Conservation (phyloP, 495 filamentous ascomycete genomes). For the Amorphotheca resinae region DNA sequence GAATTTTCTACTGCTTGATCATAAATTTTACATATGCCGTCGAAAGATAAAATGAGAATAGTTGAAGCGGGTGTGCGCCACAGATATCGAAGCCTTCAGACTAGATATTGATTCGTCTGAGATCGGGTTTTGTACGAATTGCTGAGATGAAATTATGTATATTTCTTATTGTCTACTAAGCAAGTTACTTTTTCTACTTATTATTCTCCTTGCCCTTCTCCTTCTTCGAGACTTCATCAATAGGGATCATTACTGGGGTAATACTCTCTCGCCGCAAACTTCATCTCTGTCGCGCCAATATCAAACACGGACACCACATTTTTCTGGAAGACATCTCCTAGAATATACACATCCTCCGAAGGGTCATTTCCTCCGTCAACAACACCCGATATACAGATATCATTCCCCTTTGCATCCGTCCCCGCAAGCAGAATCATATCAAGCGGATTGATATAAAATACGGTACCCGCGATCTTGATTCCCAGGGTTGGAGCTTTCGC, state of each 20-base stretch:
- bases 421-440: slow-evolving; percentile 40
- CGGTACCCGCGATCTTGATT: slow-evolving; percentile 34
- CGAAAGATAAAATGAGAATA: too few species aligned
- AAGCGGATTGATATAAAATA: slow-evolving; percentile 39
- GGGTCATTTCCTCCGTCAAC: slow-evolving; percentile 21
- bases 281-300: slow-evolving; percentile 42
- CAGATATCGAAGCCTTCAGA: too few species aligned
- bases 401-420: slow-evolving; percentile 25
- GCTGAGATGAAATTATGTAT: too few species aligned
- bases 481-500: slow-evolving; percentile 40
- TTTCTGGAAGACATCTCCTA: slow-evolving; percentile 53
- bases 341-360: slow-evolving; percentile 32
- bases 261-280: slow-evolving; percentile 24
- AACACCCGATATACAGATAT: slow-evolving; percentile 37
- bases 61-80: too few species aligned
- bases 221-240: too few species aligned
- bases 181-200: too few species aligned
- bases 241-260: slow-evolving; percentile 11
- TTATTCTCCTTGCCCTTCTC: too few species aligned
- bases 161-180: too few species aligned
- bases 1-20: too few species aligned
- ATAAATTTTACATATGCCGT: too few species aligned
- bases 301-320: slow-evolving; percentile 52
- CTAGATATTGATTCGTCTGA: too few species aligned
- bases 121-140: too few species aligned